A percentile compares a stretch with the other conserved stretches of the same genome.
phyloP scores from a whole-genome alignment of 73 alveolate species.

The Paramecium primaurelia region DNA sequence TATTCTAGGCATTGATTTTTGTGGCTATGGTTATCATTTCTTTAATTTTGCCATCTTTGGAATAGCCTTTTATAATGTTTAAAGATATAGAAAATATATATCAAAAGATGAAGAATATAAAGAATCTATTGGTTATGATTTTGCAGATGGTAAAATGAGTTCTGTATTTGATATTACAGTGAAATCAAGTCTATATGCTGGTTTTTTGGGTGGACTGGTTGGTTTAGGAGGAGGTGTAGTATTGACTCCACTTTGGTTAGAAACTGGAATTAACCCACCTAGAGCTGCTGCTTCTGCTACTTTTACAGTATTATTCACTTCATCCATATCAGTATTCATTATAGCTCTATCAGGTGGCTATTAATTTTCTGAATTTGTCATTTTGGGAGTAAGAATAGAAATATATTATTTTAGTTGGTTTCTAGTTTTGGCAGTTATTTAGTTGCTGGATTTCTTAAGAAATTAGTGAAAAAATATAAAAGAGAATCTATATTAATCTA shows the following conservation, averaged over 20 bases:
- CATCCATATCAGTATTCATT: slow-evolving; percentile 51
- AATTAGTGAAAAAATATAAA: not conserved
- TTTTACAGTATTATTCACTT: slow-evolving; percentile 75
- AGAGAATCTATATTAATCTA: slow-evolving; percentile 17
- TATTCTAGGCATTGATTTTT: not conserved
- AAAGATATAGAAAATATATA: not conserved
- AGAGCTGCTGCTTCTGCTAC: slow-evolving; percentile 83
- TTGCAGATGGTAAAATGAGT: slow-evolving; percentile 28
- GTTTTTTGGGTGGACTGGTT: slow-evolving; percentile 67
- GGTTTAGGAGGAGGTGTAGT: slow-evolving; percentile 91
- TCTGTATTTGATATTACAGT: slow-evolving; percentile 2
- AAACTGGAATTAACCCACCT: slow-evolving; percentile 78
- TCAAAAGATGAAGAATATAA: not conserved
- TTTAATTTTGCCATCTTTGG: not conserved
- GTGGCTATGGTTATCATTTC: slow-evolving; percentile 1
- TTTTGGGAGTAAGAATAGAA: not conserved
- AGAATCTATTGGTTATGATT: not conserved
- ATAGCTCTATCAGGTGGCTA: slow-evolving; percentile 29
- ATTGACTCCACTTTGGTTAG: slow-evolving; percentile 76
- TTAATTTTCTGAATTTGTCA: not conserved
- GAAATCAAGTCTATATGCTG: slow-evolving; percentile 39
- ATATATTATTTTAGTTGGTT: not conserved
- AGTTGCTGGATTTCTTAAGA: not conserved
- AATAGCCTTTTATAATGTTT: slow-evolving; percentile 32
- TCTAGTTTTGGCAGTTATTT: slow-evolving; percentile 26